These are phyloP conservation scores for Debaryomyces udenii DNA, from an alignment of 1,139 yeast species.

Conservation along the genomic window DNA sequence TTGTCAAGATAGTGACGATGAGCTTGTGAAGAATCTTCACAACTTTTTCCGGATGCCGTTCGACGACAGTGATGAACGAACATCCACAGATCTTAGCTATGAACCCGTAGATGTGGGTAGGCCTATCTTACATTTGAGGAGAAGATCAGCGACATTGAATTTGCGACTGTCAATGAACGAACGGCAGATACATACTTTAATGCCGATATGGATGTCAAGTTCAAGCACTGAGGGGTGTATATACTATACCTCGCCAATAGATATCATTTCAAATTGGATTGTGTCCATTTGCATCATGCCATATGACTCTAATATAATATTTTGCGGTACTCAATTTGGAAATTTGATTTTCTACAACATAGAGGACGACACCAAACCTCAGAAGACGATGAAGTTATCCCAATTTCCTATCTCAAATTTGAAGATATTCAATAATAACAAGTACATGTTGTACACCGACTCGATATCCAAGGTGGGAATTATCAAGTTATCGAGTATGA, in stretches of 20 bases:
- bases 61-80: background rate
- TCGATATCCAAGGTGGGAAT: conserved; percentile 38
- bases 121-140: conserved; percentile 13
- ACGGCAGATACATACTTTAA: conserved; percentile 22
- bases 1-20: conserved; percentile 1
- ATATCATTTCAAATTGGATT: conserved; percentile 27
- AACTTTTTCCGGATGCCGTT: conserved; percentile 6
- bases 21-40: conserved; percentile 2
- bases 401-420: conserved; percentile 32
- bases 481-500: conserved; percentile 23
- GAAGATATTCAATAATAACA: conserved; percentile 21
- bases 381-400: conserved; percentile 25
- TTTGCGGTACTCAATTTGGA: conserved; percentile 43
- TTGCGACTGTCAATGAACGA: conserved; percentile 17
- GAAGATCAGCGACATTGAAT: conserved; percentile 17
- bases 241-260: conserved; percentile 23
- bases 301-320: conserved; percentile 16
- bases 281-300: conserved; percentile 23
- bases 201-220: conserved; percentile 26
- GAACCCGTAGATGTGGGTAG: conserved; percentile 3
- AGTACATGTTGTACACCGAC: conserved; percentile 31
- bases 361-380: conserved; percentile 19
- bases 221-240: conserved; percentile 21
- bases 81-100: conserved; percentile 1
- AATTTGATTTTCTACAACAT: conserved; percentile 27